Evolutionary conservation across 352 stramenopile genomes (phyloP), one percentile per base, ranked within the genome.

Genomic region (Globisporangium spiculum): DNA sequence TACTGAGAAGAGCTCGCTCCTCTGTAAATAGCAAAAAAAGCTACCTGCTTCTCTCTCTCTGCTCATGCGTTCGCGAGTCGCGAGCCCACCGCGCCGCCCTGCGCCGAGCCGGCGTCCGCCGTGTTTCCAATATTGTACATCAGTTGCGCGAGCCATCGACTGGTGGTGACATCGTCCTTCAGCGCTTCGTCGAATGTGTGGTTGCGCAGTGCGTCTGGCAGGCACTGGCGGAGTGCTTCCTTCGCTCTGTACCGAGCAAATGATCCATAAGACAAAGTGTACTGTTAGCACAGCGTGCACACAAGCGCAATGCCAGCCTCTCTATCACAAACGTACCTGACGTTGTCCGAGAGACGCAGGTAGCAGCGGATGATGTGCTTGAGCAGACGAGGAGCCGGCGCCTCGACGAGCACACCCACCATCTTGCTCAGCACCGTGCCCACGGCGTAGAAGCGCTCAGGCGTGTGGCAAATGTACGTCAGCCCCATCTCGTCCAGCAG

Each of bases 281-380:
- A 44, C 54, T 36, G 27, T 41, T 41, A 53, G 34, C 20, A 61
- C 10, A 59, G 2, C 2, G 30, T 60, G 32, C 36, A 68, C 76
- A 59, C 27, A 20, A 20, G n/a, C 44, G 10, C n/a, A n/a, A 68
- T 46, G 2, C 10, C 48, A 50, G 26, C 32, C 38, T 20, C 14
- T 46, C 38, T 20, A 46, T 46, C 14, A 14, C 34, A 36, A 34
- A 69, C 46, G 52, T 58, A 67, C 66, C 38, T 70, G 72, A 83
- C 75, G 73, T 96, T 94, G 65, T 96, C 88, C 53, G 90, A 93
- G 20, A 99, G 86, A 60, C 98, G 89, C 38, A 99, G 76, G 77
- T 99, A 99, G 86, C 98, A 99, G 41, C 97, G 92, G 44, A 99
- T 97, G 60, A 99, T 98, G 86, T 99, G 98, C 81, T 99, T 99